Evolutionary conservation across 2,329 filamentous ascomycete genomes (phyloP).

Genomic region (Alternaria ethzedia): DNA sequence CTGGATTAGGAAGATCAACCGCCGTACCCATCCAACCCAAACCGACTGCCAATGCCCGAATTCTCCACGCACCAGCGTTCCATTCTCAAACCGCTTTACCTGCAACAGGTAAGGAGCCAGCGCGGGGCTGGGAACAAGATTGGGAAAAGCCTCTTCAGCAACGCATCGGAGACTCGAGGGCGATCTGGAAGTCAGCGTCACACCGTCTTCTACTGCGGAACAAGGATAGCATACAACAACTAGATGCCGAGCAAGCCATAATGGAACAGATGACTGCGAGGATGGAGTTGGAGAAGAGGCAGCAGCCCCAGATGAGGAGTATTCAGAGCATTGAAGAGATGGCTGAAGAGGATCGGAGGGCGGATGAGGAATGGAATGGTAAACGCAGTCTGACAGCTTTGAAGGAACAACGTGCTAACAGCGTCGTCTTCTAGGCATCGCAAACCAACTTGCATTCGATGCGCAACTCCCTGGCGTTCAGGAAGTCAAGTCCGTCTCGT

Average conservation of each 20-base stretch:
- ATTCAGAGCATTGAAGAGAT: slow-evolving; percentile 16
- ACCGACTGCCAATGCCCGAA: background rate
- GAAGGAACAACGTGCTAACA: background rate
- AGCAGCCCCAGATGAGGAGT: slow-evolving; percentile 2
- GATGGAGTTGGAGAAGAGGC: background rate
- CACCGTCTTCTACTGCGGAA: slow-evolving; percentile 7
- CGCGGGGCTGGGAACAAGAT: slow-evolving; percentile 9
- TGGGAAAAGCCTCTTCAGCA: slow-evolving; percentile 12
- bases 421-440: slow-evolving; percentile 1
- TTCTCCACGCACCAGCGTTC: background rate
- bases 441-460: background rate
- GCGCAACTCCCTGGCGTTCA: slow-evolving; percentile 6
- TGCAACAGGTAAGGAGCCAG: background rate
- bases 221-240: slow-evolving; percentile 3
- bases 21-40: background rate
- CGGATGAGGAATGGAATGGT: slow-evolving; percentile 7
- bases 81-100: background rate
- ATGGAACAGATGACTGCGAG: background rate
- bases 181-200: slow-evolving; percentile 8
- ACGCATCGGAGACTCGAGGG: slow-evolving; percentile 3
- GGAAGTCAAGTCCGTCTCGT: slow-evolving; percentile 1
- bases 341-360: slow-evolving; percentile 11
- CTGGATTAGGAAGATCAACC: background rate
- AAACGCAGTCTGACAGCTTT: background rate
- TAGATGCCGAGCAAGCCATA: slow-evolving; percentile 1